Evolutionary conservation across 768 basidiomycete genomes (phyloP), one percentile per base, ranked within the genome.

Genomic region (Coprinellus micaceus): DNA sequence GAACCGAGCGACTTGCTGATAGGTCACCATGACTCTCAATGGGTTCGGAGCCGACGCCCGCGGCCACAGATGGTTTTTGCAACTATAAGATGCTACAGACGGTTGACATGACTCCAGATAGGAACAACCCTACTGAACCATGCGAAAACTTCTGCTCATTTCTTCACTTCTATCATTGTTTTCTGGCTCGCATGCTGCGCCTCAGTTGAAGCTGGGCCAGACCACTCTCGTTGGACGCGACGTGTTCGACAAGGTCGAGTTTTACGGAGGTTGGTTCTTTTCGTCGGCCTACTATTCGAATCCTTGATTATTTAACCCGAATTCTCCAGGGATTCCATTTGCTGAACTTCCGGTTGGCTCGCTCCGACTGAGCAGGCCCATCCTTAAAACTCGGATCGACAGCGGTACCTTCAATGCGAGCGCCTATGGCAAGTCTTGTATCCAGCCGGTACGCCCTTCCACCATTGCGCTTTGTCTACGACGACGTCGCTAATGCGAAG

Each of bases 321-420:
- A 17, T 10, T 17, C 5, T 43, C 40, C 56, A 75, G 81, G 76
- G n/a, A 81, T 85, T 43, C 82, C 81, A 1, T 85, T 71, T 52
- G 82, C 79, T 25, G 74, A 83, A 57, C 78, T 81, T 6, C 82
- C 83, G 19, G 52, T 82, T 25, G 81, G 80, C 4, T 58, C 71
- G 33, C 59, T 81, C 22, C 74, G 82, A 30, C 71, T 82, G 51
- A 69, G 71, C 36, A 73, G 73, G 1, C 74, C 80, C 5, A 71
- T 82, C 0, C 70, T 78, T 1, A 74, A 82, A 58, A 73, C 74
- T n/a, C 69, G 64, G 0, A 56, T 73, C 0, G 66, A 68, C 4
- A 60, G 65, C 2, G 29, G 61, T 4, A 62, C 72, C 4, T 70
- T 84, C 48, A 68, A 82, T 51, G 80, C 82, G 1, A 76, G 69